These are phyloP conservation scores for Amphibolis antarctica DNA, from an alignment of 106 monocot genomes.

Conservation along the genomic window DNA sequence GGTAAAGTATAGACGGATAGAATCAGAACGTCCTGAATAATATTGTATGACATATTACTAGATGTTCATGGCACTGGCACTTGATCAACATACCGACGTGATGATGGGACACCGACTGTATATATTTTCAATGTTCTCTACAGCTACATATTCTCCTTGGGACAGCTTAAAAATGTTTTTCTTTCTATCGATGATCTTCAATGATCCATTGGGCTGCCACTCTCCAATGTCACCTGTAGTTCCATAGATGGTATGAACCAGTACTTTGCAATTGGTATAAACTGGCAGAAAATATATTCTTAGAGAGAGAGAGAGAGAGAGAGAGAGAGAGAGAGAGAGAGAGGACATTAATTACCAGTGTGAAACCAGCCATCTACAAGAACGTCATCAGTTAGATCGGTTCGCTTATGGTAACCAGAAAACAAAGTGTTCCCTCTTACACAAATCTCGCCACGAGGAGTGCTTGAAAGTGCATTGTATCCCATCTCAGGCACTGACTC, in stretches of 20 bases:
- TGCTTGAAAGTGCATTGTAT: conserved; percentile 71
- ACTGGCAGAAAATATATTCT: too few relatives aligned
- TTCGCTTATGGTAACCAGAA: conserved; percentile 79
- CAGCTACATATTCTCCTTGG: conserved; percentile 92
- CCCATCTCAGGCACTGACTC: conserved; percentile 89
- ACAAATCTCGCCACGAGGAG: conserved; percentile 84
- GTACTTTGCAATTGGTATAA: too few relatives aligned
- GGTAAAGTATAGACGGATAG: neutral
- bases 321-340: too few relatives aligned
- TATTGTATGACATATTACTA: neutral
- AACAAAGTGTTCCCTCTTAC: conserved; percentile 80
- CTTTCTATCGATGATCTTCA: conserved; percentile 99
- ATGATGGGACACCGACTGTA: conserved; percentile 55
- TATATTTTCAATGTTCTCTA: conserved; percentile 64
- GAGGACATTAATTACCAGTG: conserved; percentile 43
- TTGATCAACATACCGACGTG: conserved; percentile 31
- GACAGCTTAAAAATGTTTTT: conserved; percentile 98
- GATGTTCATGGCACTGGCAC: neutral
- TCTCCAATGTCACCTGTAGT: conserved; percentile 84
- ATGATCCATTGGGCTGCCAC: conserved; percentile 81
- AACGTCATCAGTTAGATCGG: conserved; percentile 60
- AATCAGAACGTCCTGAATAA: neutral
- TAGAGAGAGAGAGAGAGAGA: too few relatives aligned
- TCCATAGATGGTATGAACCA: too few relatives aligned
- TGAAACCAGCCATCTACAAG: conserved; percentile 85